These are phyloP conservation scores for Oryza brachyantha DNA, from an alignment of 176 grass and related monocot genomes.

Conservation along the genomic window DNA sequence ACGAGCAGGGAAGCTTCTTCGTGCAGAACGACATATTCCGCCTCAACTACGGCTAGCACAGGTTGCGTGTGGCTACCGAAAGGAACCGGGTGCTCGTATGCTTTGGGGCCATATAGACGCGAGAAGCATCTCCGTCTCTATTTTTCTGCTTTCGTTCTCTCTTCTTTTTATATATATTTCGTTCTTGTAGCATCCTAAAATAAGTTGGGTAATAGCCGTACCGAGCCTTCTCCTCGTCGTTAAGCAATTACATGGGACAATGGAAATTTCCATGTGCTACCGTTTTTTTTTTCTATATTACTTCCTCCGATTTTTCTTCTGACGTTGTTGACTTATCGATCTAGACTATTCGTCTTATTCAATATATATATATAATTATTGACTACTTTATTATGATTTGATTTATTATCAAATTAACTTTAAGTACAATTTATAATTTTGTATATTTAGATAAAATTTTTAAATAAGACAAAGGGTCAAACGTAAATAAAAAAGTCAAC, in stretches of 20 bases:
- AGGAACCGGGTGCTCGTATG: slow-evolving; percentile 30
- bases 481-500: no score
- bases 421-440: no score
- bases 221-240: background rate
- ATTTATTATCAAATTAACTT: no score
- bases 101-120: slow-evolving; percentile 1
- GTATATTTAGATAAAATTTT: no score
- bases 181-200: slow-evolving; percentile 13
- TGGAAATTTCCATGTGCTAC: background rate
- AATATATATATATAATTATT: no score
- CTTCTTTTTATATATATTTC: background rate
- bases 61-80: slow-evolving; percentile 28
- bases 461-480: no score
- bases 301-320: no score
- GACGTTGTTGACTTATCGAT: no score
- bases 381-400: no score
- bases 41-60: slow-evolving; percentile 66
- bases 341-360: no score
- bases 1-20: slow-evolving; percentile 65
- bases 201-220: background rate
- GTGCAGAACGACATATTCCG: slow-evolving; percentile 93
- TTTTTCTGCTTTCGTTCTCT: background rate
- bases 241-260: background rate
- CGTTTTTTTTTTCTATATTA: no score
- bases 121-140: background rate